Percentiles rank a stretch among this genome's conserved stretches.
phyloP scores from a whole-genome alignment of 805 yeast genomes.

The Grigorovia jiainica region DNA sequence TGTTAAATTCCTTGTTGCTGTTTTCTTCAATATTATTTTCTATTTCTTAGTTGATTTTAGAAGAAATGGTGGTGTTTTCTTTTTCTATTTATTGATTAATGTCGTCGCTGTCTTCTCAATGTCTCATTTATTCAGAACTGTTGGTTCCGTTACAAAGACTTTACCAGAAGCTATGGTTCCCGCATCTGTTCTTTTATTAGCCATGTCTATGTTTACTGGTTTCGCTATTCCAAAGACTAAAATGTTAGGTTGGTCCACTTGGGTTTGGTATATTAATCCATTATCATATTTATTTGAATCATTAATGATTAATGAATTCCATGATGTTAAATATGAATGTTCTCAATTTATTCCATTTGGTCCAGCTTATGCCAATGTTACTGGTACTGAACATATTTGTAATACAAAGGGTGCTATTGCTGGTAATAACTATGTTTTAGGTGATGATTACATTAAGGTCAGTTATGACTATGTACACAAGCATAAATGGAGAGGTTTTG shows the following conservation, averaged over 20 bases:
- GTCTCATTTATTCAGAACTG: conserved; percentile 46
- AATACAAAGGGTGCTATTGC: conserved; percentile 45
- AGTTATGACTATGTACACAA: conserved; percentile 36
- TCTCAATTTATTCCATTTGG: conserved; percentile 40
- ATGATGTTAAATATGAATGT: conserved; percentile 38
- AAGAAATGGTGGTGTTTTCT: conserved; percentile 45
- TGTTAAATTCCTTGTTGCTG: conserved; percentile 34
- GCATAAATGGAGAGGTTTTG: conserved; percentile 58
- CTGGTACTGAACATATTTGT: conserved; percentile 38
- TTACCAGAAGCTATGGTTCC: conserved; percentile 52
- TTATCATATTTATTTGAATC: conserved; percentile 50
- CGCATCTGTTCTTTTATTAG: conserved; percentile 41
- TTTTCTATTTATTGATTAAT: conserved; percentile 40
- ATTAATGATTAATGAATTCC: conserved; percentile 49
- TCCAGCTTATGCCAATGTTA: conserved; percentile 31
- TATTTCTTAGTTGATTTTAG: conserved; percentile 48
- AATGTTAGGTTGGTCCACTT: conserved; percentile 57
- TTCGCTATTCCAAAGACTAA: conserved; percentile 47
- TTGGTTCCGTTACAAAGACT: conserved; percentile 41
- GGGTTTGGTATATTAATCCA: conserved; percentile 56
- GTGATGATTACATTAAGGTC: conserved; percentile 38
- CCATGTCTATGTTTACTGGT: conserved; percentile 44
- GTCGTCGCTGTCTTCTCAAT: conserved; percentile 38
- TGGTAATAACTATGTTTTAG: conserved; percentile 42
- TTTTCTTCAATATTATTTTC: conserved; percentile 40